Base-by-base conservation (phyloP, 2,329 filamentous ascomycete species). In the Epichloe uncinata region DNA sequence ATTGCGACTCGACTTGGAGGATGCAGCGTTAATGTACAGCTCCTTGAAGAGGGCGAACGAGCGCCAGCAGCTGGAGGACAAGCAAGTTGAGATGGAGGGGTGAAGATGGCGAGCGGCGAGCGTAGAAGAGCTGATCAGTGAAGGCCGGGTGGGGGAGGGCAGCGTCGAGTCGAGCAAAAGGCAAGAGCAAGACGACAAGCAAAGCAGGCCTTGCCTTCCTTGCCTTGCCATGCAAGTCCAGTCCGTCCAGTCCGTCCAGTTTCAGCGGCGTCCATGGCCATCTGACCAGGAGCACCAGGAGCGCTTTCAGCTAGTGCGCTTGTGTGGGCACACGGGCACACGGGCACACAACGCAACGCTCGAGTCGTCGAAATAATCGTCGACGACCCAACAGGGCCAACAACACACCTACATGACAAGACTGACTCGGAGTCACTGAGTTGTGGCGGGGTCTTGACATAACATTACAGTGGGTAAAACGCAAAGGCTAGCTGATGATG, bases 391-490 rank as follows among this genome's bases (percentile, higher is more conserved):
- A 22, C 20, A 22, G n/a, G n/a, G n/a, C 20, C 20, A n/a, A n/a
- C n/a, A n/a, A n/a, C n/a, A 22, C 22, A 22, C 20, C 20, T 18
- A 20, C 22, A 22, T 5, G 2, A 26, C 22, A 7, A 26, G 22
- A 26, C 26, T 51, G 50, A 51, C 50, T 51, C 50, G 45, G 45
- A 48, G 38, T n/a, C 41, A 41, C 35, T 51, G 45, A 30, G 26
- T 9, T 13, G 37, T 45, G 46, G 50, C 50, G 45, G 45, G 46
- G n/a, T 33, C 33, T 37, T 42, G 42, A 30, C n/a, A n/a, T n/a
- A n/a, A n/a, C n/a, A n/a, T n/a, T 20, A 30, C 8, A 30, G 26
- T 30, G 26, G 26, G 48, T 43, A 41, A 20, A 35, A 40, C 13
- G 20, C 22, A 26, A 33, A 38, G 50, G 41, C 50, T 45, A 51